Base-by-base conservation (phyloP, 495 filamentous ascomycete genomes). In the Xylaria curta region DNA sequence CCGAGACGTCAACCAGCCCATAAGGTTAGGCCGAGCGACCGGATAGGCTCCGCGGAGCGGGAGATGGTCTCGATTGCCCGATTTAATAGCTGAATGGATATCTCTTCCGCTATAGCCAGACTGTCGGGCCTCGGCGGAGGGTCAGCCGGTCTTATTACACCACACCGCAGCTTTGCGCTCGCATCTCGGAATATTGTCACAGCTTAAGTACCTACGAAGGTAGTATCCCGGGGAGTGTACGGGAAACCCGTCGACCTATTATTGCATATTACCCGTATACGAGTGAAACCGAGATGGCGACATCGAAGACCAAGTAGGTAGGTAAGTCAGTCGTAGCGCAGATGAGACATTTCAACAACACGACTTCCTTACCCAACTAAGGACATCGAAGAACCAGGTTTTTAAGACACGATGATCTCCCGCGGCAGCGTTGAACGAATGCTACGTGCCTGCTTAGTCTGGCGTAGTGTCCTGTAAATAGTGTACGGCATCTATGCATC, bases 371-470 rank as follows among this genome's bases (percentile, higher is more conserved):
- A 13, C 46, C 46, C 17, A 21, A 12, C 3, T 51, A 24, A 28
- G 9, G 51, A 56, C 8, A 56, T 31, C 12, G 9, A 53, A 53
- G 53, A 56, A 17, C 26, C 53, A 28, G 13, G 53, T 13, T 31
- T 56, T 31, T 56, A 13, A 31, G n/a, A 62, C 24, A 47, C 47
- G 61, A 17, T 49, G 61, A 64, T 64, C 61, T 64, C 61, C 61
- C 61, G 61, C 44, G 26, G 24, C 61, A n/a, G 42, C 42, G 24
- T 64, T 9, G 19, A 44, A 28, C 21, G 24, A 64, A 64, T 47
- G n/a, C 40, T 64, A 64, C 61, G 61, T 64, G 61, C 61, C 61
- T 64, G 61, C 61, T 42, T 47, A 64, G 61, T 40, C 38, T 5
- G n/a, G 61, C 17, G 53, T 56, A 56, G 53, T 49, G 44, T 46